Conservation (phyloP, 192 early-diverging fungal genomes). For the Podila epigama region DNA sequence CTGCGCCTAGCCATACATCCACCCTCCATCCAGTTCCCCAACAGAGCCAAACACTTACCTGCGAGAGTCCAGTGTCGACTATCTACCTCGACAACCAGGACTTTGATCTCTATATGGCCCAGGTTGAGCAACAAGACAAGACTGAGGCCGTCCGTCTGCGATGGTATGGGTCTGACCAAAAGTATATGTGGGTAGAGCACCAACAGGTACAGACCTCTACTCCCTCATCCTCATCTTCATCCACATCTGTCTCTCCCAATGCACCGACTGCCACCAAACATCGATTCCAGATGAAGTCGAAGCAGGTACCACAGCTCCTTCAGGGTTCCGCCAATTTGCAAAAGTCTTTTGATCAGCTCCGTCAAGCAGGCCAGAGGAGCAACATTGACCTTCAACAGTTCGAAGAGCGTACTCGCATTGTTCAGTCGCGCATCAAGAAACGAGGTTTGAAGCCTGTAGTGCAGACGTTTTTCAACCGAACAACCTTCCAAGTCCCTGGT, state of each 20-base stretch:
- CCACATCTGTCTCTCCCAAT: background rate
- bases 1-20: slow-evolving; percentile 53
- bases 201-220: slow-evolving; percentile 65
- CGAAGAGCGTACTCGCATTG: slow-evolving; percentile 20
- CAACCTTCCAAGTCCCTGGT: slow-evolving; percentile 57
- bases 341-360: slow-evolving; percentile 23
- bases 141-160: slow-evolving; percentile 84
- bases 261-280: slow-evolving; percentile 24
- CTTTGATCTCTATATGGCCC: slow-evolving; percentile 84
- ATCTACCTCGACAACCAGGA: slow-evolving; percentile 90
- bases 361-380: slow-evolving; percentile 29
- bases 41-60: slow-evolving; percentile 10
- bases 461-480: slow-evolving; percentile 56
- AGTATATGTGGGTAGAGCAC: slow-evolving; percentile 88
- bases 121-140: slow-evolving; percentile 80
- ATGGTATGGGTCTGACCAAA: slow-evolving; percentile 85
- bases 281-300: slow-evolving; percentile 47
- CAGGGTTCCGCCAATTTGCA: slow-evolving; percentile 25
- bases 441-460: slow-evolving; percentile 20
- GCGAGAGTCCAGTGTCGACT: slow-evolving; percentile 68
- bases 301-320: slow-evolving; percentile 35
- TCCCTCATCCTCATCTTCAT: background rate
- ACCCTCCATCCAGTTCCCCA: slow-evolving; percentile 20
- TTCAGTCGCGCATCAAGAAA: slow-evolving; percentile 34
- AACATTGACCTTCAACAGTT: slow-evolving; percentile 39